Conservation (phyloP, 352 stramenopile species). For the Phytophthora citricola region DNA sequence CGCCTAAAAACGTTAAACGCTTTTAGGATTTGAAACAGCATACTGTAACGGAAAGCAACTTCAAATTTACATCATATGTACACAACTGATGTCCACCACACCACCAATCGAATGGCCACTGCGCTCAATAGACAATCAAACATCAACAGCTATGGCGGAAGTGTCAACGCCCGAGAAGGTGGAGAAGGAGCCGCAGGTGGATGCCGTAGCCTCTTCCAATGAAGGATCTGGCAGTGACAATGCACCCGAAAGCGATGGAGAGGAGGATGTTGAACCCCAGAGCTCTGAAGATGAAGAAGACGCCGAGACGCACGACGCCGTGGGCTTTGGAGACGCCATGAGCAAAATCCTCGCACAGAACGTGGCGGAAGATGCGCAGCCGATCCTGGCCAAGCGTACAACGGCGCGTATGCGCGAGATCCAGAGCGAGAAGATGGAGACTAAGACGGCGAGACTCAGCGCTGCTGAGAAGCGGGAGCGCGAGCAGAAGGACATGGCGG, state of each 20-base stretch:
- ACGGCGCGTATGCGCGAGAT: conserved; percentile 87
- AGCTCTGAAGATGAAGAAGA: conserved; percentile 31
- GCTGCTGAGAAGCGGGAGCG: conserved; percentile 76
- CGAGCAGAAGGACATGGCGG: conserved; percentile 81
- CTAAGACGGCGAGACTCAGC: conserved; percentile 70
- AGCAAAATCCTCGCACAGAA: conserved; percentile 87
- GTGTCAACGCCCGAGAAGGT: conserved; percentile 6
- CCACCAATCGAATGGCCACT: conserved; percentile 27
- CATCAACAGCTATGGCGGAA: conserved; percentile 16
- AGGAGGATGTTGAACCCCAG: conserved; percentile 16
- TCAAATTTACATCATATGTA: conserved; percentile 12
- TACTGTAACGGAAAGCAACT: conserved; percentile 1
- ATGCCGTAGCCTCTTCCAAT: conserved; percentile 2
- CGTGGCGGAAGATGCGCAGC: conserved; percentile 67
- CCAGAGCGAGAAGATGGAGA: conserved; percentile 74
- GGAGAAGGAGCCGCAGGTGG: conserved; percentile 9
- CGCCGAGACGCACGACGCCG: conserved; percentile 59
- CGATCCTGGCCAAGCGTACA: conserved; percentile 86
- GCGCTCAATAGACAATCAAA: conserved; percentile 3
- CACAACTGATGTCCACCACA: conserved; percentile 5
- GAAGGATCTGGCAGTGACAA: conserved; percentile 15
- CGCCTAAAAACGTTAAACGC: neutral
- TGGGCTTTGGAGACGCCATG: conserved; percentile 88
- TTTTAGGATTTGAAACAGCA: too few species aligned
- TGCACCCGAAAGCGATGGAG: conserved; percentile 3